Percentiles rank a stretch among this genome's conserved stretches.
Conservation (phyloP, 768 basidiomycete genomes). For the Coprinellus aureogranulatus region DNA sequence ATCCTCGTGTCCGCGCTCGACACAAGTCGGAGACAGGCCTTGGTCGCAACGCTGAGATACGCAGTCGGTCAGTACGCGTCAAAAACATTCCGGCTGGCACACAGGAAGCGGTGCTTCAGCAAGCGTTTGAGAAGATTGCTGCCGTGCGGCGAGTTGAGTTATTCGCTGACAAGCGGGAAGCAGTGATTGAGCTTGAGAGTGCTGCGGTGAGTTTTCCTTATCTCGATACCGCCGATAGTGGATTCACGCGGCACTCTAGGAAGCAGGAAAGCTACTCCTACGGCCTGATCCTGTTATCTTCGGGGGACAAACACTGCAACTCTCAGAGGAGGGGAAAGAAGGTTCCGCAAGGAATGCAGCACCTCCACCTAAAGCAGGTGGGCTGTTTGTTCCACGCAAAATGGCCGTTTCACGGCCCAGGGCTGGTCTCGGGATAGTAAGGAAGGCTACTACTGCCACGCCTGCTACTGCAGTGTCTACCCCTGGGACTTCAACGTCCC, state of each 20-base stretch:
- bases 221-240: not conserved
- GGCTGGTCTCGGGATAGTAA: slow-evolving; percentile 63
- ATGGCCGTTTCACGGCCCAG: slow-evolving; percentile 63
- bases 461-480: slow-evolving; percentile 18
- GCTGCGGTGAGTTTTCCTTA: slow-evolving; percentile 49
- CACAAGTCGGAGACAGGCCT: slow-evolving; percentile 57
- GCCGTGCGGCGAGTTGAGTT: slow-evolving; percentile 73
- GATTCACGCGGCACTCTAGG: slow-evolving; percentile 42
- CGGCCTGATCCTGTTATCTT: slow-evolving; percentile 70
- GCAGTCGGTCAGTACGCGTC: slow-evolving; percentile 73
- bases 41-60: slow-evolving; percentile 52
- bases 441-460: slow-evolving; percentile 8
- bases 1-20: slow-evolving; percentile 59
- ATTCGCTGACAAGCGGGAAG: slow-evolving; percentile 58
- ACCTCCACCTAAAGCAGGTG: slow-evolving; percentile 38
- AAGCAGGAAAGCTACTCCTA: slow-evolving; percentile 78
- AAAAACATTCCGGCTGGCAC: slow-evolving; percentile 70
- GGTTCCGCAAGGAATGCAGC: slow-evolving; percentile 28
- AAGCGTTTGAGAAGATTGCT: slow-evolving; percentile 77
- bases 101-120: slow-evolving; percentile 91
- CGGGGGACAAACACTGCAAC: slow-evolving; percentile 54
- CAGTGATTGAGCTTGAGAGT: slow-evolving; percentile 63
- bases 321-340: slow-evolving; percentile 53
- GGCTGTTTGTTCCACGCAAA: slow-evolving; percentile 65
- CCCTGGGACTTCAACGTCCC: slow-evolving; percentile 20